Conservation (phyloP, 257 asterid genomes). For the Nicotiana sylvestris region DNA sequence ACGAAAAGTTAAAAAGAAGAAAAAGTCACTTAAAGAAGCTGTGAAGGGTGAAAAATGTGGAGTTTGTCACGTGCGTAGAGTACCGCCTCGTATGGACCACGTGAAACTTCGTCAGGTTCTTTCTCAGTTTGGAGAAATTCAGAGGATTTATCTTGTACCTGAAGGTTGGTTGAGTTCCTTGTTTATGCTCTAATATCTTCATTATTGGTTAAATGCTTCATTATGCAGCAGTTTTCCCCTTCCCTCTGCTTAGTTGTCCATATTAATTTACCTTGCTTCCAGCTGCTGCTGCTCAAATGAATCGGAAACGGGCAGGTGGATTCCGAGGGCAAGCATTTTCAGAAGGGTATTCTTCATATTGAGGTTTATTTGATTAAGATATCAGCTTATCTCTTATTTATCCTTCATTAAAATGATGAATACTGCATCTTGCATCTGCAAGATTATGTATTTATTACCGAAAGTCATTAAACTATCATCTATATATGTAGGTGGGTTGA, state of each 20-base stretch:
- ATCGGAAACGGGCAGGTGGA: slow-evolving; percentile 67
- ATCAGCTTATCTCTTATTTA: neutral
- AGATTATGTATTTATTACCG: neutral
- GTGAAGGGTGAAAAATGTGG: slow-evolving; percentile 59
- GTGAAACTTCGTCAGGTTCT: slow-evolving; percentile 64
- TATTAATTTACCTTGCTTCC: slow-evolving; percentile 2
- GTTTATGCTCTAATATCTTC: neutral
- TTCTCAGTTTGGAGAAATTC: slow-evolving; percentile 70
- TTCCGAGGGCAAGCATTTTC: slow-evolving; percentile 76
- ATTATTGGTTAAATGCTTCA: neutral
- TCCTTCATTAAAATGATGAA: neutral
- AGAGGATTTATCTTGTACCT: slow-evolving; percentile 73
- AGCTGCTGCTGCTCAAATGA: slow-evolving; percentile 54
- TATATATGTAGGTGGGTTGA: slow-evolving; percentile 79
- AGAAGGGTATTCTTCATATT: slow-evolving; percentile 59
- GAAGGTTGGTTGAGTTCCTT: slow-evolving; percentile 44
- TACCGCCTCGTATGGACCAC: slow-evolving; percentile 90
- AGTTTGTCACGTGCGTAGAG: slow-evolving; percentile 77
- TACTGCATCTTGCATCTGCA: neutral
- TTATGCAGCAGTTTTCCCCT: neutral
- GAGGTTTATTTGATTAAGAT: neutral
- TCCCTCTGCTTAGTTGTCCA: neutral
- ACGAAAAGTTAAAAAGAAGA: slow-evolving; percentile 45
- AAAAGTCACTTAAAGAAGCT: slow-evolving; percentile 37
- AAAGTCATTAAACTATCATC: neutral